Evolutionary conservation across 345 rosid genomes (phyloP).

Genomic region (Corchorus olitorius): DNA sequence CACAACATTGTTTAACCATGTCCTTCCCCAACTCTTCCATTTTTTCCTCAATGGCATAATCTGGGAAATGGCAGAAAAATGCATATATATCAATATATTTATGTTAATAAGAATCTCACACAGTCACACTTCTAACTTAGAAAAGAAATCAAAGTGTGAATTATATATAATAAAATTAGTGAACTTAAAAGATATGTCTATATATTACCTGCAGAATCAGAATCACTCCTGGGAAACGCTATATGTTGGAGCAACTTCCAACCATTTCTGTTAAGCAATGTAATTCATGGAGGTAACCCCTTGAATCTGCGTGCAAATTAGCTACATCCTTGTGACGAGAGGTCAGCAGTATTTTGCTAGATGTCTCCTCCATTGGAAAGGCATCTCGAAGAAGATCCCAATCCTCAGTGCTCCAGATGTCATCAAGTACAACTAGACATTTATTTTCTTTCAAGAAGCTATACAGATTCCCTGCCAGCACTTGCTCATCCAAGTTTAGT

Average conservation of each 20-base stretch:
- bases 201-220: not conserved
- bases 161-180: too few species aligned
- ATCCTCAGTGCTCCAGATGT: too few species aligned
- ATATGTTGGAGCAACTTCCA: conserved; percentile 22
- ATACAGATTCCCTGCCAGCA: conserved; percentile 26
- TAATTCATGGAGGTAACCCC: not conserved
- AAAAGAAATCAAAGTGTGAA: too few species aligned
- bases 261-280: conserved; percentile 31
- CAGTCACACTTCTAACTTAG: too few species aligned
- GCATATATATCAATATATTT: not conserved
- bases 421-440: too few species aligned
- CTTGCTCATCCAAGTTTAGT: not conserved
- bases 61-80: conserved; percentile 9
- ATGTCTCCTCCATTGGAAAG: conserved; percentile 29
- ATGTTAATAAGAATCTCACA: too few species aligned
- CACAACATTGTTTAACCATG: conserved; percentile 30
- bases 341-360: conserved; percentile 46
- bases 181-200: not conserved
- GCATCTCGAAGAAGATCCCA: conserved; percentile 4
- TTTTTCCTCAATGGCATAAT: not conserved
- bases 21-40: conserved; percentile 26
- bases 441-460: too few species aligned
- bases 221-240: not conserved
- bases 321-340: conserved; percentile 43
- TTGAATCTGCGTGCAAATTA: conserved; percentile 23